Base-by-base conservation (phyloP, 768 basidiomycete genomes). In the Ephemerocybe angulata region DNA sequence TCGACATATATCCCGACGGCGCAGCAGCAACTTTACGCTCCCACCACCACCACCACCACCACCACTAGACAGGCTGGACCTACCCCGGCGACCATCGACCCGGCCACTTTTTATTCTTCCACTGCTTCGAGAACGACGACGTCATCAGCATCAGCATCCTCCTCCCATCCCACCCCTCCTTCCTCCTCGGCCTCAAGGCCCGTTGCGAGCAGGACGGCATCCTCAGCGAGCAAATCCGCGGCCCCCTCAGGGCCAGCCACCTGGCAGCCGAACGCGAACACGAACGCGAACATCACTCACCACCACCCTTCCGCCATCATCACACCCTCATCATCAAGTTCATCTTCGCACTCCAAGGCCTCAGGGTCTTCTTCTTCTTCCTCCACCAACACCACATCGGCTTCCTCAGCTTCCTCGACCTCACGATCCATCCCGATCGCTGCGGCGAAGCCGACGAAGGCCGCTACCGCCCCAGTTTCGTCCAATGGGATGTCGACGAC, bases 61-160 rank as follows among this genome's bases (percentile, higher is more conserved):
- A 12, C 48, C 19, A 24, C 21, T 50, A 50, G 48, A 50, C 48
- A 50, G 48, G 46, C 46, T 28, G 46, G 13, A 21, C 46, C 46
- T 48, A 27, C 40, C 19, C 29, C 48, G 28, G 17, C 30, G n/a
- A 50, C 48, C n/a, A 50, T 33, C 21, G 21, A 50, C 29, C n/a
- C 29, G 29, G 17, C 48, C 15, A 50, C 10, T 27, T 33, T 33
- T 30, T 50, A 50, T 30, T 50, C 48, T 50, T 44, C 42, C 13
- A 50, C n/a, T 50, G 19, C 35, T 33, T 31, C 31, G 15, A 29
- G 21, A 41, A 41, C 48, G 12, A 30, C 29, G 8, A 5, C 30
- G n/a, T 27, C 48, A 50, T 33, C 29, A 12, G 21, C 48, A 7
- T 29, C 27, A 33, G 46, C 29, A 19, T 22, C 15, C 19, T 50